Percentiles rank a stretch among this genome's conserved stretches.
Conservation (phyloP, 257 asterid species). For the Fraxinus quadrangulata region DNA sequence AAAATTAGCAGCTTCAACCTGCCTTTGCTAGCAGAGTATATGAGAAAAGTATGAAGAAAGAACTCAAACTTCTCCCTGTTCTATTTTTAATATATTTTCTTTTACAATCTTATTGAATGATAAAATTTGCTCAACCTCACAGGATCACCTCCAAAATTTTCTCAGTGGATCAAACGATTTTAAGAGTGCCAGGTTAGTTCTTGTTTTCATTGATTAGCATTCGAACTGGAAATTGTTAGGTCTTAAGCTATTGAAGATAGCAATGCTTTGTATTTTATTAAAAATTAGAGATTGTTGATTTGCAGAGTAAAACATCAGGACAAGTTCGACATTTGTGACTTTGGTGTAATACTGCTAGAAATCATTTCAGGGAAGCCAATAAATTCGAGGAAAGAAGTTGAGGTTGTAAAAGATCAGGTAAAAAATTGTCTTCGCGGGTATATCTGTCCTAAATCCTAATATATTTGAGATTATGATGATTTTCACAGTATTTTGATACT, state of each 20-base stretch:
- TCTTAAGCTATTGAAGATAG: conserved; percentile 57
- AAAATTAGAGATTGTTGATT: conserved; percentile 4
- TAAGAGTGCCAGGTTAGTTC: conserved; percentile 52
- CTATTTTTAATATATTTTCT: background rate
- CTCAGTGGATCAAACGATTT: conserved; percentile 45
- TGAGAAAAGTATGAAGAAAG: conserved; percentile 46
- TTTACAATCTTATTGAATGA: conserved; percentile 4
- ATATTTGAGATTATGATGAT: conserved; percentile 15
- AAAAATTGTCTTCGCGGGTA: background rate
- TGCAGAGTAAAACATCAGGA: conserved; percentile 64
- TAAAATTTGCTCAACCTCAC: conserved; percentile 30
- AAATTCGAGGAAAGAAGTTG: conserved; percentile 48
- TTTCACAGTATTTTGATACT: conserved; percentile 22
- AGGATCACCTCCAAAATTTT: conserved; percentile 43
- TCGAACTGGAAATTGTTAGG: conserved; percentile 30
- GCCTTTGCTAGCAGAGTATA: conserved; percentile 62
- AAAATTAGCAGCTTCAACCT: conserved; percentile 76
- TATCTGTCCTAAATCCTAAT: background rate
- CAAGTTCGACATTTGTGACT: conserved; percentile 68
- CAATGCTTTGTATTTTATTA: conserved; percentile 34
- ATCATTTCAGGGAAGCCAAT: conserved; percentile 61
- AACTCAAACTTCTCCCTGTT: background rate
- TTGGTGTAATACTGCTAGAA: conserved; percentile 79
- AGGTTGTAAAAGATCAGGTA: conserved; percentile 65
- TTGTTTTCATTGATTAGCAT: conserved; percentile 16